These are phyloP conservation scores for Lanmaoa rubissima DNA, from an alignment of 768 basidiomycete genomes.

Conservation along the genomic window DNA sequence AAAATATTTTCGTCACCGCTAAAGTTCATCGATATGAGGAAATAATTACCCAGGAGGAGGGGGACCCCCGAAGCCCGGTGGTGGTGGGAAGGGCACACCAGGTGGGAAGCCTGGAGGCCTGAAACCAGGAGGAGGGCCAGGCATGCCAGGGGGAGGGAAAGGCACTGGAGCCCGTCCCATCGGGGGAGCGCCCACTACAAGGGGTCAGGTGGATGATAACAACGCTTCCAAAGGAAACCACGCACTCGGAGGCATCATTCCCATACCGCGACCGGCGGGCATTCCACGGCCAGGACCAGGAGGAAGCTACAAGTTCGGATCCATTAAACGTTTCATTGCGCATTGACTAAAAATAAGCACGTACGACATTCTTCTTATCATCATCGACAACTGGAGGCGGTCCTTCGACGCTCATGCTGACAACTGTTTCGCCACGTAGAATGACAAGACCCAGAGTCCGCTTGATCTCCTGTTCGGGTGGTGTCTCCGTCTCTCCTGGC, in stretches of 20 bases:
- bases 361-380: constrained; percentile 79
- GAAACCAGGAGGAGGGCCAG: constrained; percentile 84
- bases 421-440: constrained; percentile 92
- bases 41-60: constrained; percentile 79
- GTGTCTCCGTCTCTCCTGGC: constrained; percentile 67
- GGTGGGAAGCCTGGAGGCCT: constrained; percentile 81
- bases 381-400: constrained; percentile 91
- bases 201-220: constrained; percentile 15
- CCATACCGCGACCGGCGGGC: constrained; percentile 96
- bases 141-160: constrained; percentile 71
- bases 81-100: constrained; percentile 76
- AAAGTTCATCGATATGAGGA: background rate
- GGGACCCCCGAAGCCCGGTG: constrained; percentile 77
- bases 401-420: constrained; percentile 92
- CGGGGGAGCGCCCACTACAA: constrained; percentile 56
- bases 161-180: constrained; percentile 68
- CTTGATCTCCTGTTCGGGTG: constrained; percentile 90
- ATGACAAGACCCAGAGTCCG: constrained; percentile 96
- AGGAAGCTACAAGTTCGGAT: constrained; percentile 54
- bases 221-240: constrained; percentile 20
- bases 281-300: constrained; percentile 91
- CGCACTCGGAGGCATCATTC: constrained; percentile 87
- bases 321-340: constrained; percentile 17
- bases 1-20: constrained; percentile 5
- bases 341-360: constrained; percentile 26